Base-by-base conservation (phyloP, 345 rosid genomes). In the Melaleuca quinquenervia region DNA sequence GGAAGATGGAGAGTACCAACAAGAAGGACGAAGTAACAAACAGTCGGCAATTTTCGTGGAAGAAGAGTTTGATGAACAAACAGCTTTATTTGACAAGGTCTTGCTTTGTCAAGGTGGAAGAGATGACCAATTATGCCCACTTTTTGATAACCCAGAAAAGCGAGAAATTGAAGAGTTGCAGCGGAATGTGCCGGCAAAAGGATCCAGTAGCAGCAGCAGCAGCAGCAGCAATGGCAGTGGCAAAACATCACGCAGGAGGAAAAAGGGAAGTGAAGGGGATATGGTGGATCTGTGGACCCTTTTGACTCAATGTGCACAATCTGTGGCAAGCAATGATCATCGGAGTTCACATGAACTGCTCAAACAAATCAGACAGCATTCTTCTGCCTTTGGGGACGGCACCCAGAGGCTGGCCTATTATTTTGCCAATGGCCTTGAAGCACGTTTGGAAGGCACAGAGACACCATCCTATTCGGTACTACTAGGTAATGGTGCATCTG, bases 301-400 rank as follows among this genome's bases (percentile, higher is more conserved):
- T 0, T 82, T 96, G 83, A 92, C 89, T 87, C 95, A 89, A 53
- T 94, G 98, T 84, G 98, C 98, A 11, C 96, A 94, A 87, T 90
- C 98, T 12, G 94, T 93, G 50, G 90, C 94, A 24, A 92, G 88
- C 53, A 89, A 88, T 82, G 95, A 95, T 83, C 95, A 91, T 49
- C 87, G 92, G 48, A 90, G 91, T 58, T 93, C 98, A 6, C 64
- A 76, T n/a, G 94, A 92, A 88, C 88, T 90, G 86, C 89, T 95
- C 0, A 93, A 86, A 84, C 95, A 94, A 90, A 94, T 96, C 53
- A 89, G 94, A 86, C 92, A 86, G 76, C 96, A 96, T 60, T 93
- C 98, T 58, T 90, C 94, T 26, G 84, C 89, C 27, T 89, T 41
- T 1, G 98, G 96, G 0, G 93, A 93, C 70, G 98, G 93, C 82